Evolutionary conservation across 2,329 filamentous ascomycete genomes (phyloP), one percentile per base, ranked within the genome.

Genomic region (Aspergillus neotritici): DNA sequence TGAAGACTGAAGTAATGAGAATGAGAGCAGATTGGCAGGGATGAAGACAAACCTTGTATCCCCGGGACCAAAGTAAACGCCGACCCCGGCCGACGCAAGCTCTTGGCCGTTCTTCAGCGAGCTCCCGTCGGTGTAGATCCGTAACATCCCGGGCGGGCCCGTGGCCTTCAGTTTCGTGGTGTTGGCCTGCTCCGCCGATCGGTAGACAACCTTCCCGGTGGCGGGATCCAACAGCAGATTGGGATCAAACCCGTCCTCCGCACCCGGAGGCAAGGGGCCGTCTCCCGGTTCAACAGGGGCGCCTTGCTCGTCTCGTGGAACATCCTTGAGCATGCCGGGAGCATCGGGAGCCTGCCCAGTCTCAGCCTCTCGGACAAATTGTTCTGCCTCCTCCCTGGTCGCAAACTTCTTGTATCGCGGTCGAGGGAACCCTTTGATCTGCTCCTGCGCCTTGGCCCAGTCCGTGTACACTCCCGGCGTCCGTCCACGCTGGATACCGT

Each of bases 371-470:
- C 47, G 57, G 38, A 95, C 86, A 61, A 86, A 96, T 14, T 79
- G 79, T 58, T 91, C 80, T 0, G 91, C 91, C 63, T 94, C 88
- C 44, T 73, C 74, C 17, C 76, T 73, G 1, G 79, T 84, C 4
- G 70, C 65, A 52, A 89, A 90, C 49, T 78, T 84, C 64, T 83
- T 86, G 63, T 85, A 79, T 46, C 76, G 79, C 4, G 79, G 78
- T 4, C 81, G 82, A 54, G 83, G 83, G 60, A 82, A 83, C 2
- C 84, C 87, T 28, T 74, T 79, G 48, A 93, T 87, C 51, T 91
- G 85, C 50, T 81, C 73, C 48, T 84, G 75, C 9, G 85, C 87
- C 33, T 82, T 78, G 10, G 76, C 65, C 88, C 89, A 84, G 41
- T 77, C 75, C 4, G 74, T 77, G 60, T 84, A 84, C 13, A 84